Conservation (phyloP, 306 rosid genomes). For the Abrus pulchellus region DNA sequence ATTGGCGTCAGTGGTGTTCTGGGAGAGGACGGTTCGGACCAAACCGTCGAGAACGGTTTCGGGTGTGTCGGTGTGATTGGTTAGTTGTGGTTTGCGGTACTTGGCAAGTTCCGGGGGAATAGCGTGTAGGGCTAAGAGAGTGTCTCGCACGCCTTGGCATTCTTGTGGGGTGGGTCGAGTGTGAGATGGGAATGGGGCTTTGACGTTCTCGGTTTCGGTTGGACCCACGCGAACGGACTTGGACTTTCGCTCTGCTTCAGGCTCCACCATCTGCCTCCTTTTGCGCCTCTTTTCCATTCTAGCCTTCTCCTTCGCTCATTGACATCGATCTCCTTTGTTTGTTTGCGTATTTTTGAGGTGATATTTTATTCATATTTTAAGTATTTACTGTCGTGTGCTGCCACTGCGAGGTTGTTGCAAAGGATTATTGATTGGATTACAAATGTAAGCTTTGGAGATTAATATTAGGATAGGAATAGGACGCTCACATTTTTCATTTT, state of each 20-base stretch:
- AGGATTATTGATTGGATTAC: too few relatives aligned
- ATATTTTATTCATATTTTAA: too few relatives aligned
- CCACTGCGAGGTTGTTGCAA: too few relatives aligned
- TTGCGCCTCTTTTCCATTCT: slow-evolving; percentile 49
- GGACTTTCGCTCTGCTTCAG: neutral
- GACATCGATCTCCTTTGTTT: too few relatives aligned
- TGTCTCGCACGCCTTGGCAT: slow-evolving; percentile 70
- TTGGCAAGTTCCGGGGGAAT: slow-evolving; percentile 78
- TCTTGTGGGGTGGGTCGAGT: slow-evolving; percentile 58
- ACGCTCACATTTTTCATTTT: too few relatives aligned
- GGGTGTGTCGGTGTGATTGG: slow-evolving; percentile 37
- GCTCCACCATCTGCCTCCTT: slow-evolving; percentile 34
- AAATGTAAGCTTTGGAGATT: too few relatives aligned
- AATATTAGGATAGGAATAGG: too few relatives aligned
- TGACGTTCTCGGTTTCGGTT: neutral
- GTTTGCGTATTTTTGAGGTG: too few relatives aligned
- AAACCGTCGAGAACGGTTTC: slow-evolving; percentile 82
- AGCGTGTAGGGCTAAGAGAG: slow-evolving; percentile 76
- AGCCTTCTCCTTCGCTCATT: neutral
- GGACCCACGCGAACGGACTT: neutral
- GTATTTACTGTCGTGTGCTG: too few relatives aligned
- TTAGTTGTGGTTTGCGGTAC: slow-evolving; percentile 58
- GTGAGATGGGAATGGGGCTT: slow-evolving; percentile 70
- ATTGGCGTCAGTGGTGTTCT: slow-evolving; percentile 79
- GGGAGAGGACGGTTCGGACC: slow-evolving; percentile 83